Base-by-base conservation (phyloP, 1,284 basidiomycete species). In the Pseudozyma pruni region DNA sequence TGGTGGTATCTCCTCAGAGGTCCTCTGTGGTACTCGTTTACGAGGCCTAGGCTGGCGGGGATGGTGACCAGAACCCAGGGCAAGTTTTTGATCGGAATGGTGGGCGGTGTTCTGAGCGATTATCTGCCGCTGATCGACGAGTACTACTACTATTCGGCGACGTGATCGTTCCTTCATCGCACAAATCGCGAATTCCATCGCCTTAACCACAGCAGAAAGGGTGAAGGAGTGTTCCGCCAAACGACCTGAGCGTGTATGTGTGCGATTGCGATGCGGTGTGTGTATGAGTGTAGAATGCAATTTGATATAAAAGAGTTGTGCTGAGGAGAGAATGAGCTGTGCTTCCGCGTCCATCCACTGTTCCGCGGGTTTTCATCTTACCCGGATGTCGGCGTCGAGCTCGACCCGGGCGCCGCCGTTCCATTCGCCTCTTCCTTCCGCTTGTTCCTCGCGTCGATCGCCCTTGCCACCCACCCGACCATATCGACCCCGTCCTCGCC, bases 61-160 rank as follows among this genome's bases (percentile, higher is more conserved):
- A 81, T 91, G 77, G 87, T 72, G 16, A 84, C 87, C 42, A 84
- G 83, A 40, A 87, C 89, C 22, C 86, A 89, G 17, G 85, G 86
- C 60, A 86, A 87, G 47, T 92, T 93, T 22, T 61, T 95, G 33
- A 76, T 97, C 23, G 89, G 90, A 23, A 80, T 95, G 46, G 83
- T 93, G 29, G 88, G 91, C 54, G 88, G 89, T 20, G 85, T 96
- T 53, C 83, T 94, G 62, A 88, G 89, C 71, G 93, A 94, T 78
- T 97, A 94, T 90, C 87, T 96, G 68, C 93, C 93, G 10, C 85
- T 97, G 76, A 92, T 97, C 69, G 91, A 97, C 83, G 91, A 94
- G 81, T 95, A 95, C 85, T 90, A 95, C 85, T 96, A 94, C 85
- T 96, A 76, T 37, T 71, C 72, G 8, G 60, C 76, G 29, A 72